phyloP scores from a whole-genome alignment of 2,329 filamentous ascomycete species.

The Harringtonia aguacate region DNA sequence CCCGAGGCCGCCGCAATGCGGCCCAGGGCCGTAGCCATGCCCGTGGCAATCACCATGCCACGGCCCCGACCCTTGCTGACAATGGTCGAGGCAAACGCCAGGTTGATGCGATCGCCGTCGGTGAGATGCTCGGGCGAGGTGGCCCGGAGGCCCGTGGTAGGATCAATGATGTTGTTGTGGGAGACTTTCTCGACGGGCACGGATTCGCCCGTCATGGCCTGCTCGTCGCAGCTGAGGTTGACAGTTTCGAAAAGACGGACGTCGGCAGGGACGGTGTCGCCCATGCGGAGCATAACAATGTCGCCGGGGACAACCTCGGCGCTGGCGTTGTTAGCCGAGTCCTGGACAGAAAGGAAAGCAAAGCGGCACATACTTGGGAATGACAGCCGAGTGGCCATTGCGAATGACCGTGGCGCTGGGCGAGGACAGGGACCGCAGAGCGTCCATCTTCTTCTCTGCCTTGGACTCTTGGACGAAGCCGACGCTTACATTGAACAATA shows the following conservation, averaged over 20 bases:
- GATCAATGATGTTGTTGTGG: slow-evolving; percentile 33
- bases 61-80: slow-evolving; percentile 63
- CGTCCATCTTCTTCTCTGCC: slow-evolving; percentile 58
- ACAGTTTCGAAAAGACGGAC: slow-evolving; percentile 60
- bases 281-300: slow-evolving; percentile 55
- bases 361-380: slow-evolving; percentile 49
- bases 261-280: slow-evolving; percentile 66
- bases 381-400: slow-evolving; percentile 45
- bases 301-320: slow-evolving; percentile 62
- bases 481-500: slow-evolving; percentile 55
- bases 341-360: too few relatives aligned
- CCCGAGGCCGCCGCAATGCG: slow-evolving; percentile 59
- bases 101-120: slow-evolving; percentile 63
- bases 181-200: slow-evolving; percentile 58
- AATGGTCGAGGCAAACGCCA: slow-evolving; percentile 63
- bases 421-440: slow-evolving; percentile 48
- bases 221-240: slow-evolving; percentile 73
- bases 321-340: slow-evolving; percentile 27
- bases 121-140: slow-evolving; percentile 40
- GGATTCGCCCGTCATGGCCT: slow-evolving; percentile 67
- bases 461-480: slow-evolving; percentile 56
- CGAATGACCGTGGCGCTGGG: slow-evolving; percentile 53
- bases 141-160: slow-evolving; percentile 34
- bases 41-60: slow-evolving; percentile 62
- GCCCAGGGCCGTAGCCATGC: slow-evolving; percentile 67